Conservation (phyloP, 2,329 filamentous ascomycete genomes). For the Mycocentrospora acerina region DNA sequence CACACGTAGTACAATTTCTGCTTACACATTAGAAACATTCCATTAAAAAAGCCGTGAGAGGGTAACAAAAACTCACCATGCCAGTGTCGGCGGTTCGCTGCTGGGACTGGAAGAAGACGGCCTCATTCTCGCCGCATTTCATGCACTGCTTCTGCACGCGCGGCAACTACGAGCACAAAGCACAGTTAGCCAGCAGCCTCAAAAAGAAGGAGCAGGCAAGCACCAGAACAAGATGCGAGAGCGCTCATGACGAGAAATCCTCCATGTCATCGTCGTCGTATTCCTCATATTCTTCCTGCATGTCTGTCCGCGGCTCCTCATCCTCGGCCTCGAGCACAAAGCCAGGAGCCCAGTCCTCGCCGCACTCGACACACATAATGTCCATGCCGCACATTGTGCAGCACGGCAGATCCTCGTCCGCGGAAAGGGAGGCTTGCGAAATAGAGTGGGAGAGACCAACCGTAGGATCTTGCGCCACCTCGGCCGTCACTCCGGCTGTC, state of each 20-base stretch:
- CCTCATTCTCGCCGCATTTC: conserved; percentile 80
- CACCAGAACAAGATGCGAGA: conserved; percentile 30
- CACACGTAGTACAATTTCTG: conserved; percentile 69
- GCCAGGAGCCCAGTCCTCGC: conserved; percentile 47
- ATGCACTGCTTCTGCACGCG: conserved; percentile 85
- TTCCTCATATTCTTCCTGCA: conserved; percentile 19
- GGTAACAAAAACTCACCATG: conserved; percentile 65
- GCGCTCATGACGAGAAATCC: conserved; percentile 35
- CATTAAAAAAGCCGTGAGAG: conserved; percentile 2
- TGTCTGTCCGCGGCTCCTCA: conserved; percentile 26
- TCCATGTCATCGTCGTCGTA: conserved; percentile 34
- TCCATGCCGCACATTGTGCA: conserved; percentile 62
- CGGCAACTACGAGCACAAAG: conserved; percentile 69
- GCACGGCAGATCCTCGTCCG: conserved; percentile 43
- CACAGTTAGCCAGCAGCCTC: conserved; percentile 41
- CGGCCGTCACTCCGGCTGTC: conserved; percentile 94
- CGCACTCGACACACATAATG: conserved; percentile 57
- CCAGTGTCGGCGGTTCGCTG: conserved; percentile 95
- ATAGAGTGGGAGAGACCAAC: conserved; percentile 65
- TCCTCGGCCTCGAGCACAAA: conserved; percentile 49
- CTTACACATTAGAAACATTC: conserved; percentile 10
- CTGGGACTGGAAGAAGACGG: conserved; percentile 98
- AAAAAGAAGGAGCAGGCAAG: conserved; percentile 40
- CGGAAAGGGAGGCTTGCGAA: conserved; percentile 27
- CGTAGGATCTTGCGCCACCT: conserved; percentile 97